Conservation (phyloP, 129 eudicot species). For the Glebionis coronaria region DNA sequence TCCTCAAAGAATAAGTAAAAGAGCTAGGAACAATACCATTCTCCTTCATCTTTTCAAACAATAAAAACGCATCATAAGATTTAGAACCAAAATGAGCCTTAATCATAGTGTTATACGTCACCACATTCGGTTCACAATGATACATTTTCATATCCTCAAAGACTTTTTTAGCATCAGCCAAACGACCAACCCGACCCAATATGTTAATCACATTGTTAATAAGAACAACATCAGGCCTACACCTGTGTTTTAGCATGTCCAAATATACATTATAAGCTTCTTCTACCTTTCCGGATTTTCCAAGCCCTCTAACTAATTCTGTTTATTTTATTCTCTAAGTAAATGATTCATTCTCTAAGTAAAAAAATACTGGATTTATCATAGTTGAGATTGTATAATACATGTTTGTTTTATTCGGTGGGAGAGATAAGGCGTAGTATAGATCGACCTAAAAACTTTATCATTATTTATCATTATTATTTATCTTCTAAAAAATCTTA, state of each 20-base stretch:
- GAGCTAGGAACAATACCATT: slow-evolving; percentile 67
- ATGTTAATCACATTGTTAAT: slow-evolving; percentile 81
- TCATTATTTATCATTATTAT: too few species aligned
- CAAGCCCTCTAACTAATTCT: slow-evolving; percentile 76
- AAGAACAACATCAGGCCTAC: slow-evolving; percentile 77
- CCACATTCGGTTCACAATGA: slow-evolving; percentile 72
- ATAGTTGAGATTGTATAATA: slow-evolving; percentile 12
- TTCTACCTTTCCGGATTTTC: slow-evolving; percentile 61
- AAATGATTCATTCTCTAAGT: too few species aligned
- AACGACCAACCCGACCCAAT: slow-evolving; percentile 64
- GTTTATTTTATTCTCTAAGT: slow-evolving; percentile 64
- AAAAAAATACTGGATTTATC: too few species aligned
- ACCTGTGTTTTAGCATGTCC: slow-evolving; percentile 60
- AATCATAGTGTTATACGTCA: slow-evolving; percentile 80
- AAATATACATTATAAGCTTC: slow-evolving; percentile 61
- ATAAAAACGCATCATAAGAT: slow-evolving; percentile 48
- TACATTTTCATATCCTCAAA: slow-evolving; percentile 73
- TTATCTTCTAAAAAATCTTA: too few species aligned
- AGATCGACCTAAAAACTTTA: too few species aligned
- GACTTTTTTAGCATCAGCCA: slow-evolving; percentile 61
- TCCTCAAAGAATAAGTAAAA: slow-evolving; percentile 91
- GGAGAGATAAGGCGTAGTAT: slow-evolving; percentile 40
- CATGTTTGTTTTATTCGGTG: slow-evolving; percentile 86
- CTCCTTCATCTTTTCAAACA: slow-evolving; percentile 71
- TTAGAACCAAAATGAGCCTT: slow-evolving; percentile 64